Evolutionary conservation across 495 filamentous ascomycete species (phyloP), one percentile per base, ranked within the genome.

Genomic region (Xylaria longipes): DNA sequence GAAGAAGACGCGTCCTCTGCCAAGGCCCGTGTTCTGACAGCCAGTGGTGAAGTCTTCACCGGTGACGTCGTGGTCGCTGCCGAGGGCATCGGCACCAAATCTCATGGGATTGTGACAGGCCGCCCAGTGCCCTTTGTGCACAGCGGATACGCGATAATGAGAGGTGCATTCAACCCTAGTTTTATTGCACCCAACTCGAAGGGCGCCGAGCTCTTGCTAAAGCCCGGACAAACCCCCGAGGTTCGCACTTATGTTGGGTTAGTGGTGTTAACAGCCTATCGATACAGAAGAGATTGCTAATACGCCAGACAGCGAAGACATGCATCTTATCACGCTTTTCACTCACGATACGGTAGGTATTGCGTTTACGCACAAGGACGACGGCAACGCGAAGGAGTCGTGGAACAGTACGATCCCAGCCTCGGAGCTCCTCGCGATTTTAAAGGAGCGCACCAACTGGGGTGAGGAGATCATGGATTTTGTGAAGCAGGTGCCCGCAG

Each of bases 301-400:
- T 20, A 31, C 20, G 5, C 43, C 45, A 52, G 7, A 43, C 14
- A 66, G 63, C 8, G 39, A 50, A 39, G 31, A 66, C 12, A 66
- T 66, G 63, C 63, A 66, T 37, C 80, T 88, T 46, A 84, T 86
- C 68, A 81, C 82, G 8, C 85, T 86, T 6, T 81, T 87, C 72
- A 87, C 87, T 72, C 82, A 84, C 66, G 87, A 87, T 3, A 80
- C 89, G 62, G 85, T 89, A 50, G 87, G 85, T 60, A 88, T 88
- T 87, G 88, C 89, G 54, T 82, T 88, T 39, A 90, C 89, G 15
- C 88, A 90, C 74, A 84, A 80, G 77, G 87, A 89, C 68, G 82
- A 85, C 58, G 77, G 73, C 43, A 84, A 87, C 76, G 87, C 88
- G 65, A 83, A 86, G 46, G 87, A 89, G 74, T 84, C 82, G 37